phyloP scores from a whole-genome alignment of 805 yeast species.

The Yamadazyma kitorensis region DNA sequence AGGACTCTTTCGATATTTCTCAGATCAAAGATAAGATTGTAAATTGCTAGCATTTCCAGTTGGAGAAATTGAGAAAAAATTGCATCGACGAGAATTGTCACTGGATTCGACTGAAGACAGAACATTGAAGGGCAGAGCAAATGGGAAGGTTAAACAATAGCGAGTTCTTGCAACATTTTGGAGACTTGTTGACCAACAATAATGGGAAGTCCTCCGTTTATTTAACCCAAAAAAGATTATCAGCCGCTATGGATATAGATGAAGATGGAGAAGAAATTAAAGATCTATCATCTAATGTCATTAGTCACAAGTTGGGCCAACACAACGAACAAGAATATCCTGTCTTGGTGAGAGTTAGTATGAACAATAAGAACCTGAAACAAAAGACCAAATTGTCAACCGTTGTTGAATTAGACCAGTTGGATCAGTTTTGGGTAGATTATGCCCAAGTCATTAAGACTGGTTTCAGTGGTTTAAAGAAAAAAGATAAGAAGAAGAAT shows the following conservation, averaged over 20 bases:
- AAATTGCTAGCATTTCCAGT: no score
- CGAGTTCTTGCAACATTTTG: conserved; percentile 28
- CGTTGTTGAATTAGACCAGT: conserved; percentile 55
- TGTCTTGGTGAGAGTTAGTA: conserved; percentile 64
- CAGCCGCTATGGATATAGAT: conserved; percentile 24
- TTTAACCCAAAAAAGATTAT: conserved; percentile 56
- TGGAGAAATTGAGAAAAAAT: no score
- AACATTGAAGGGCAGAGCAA: not conserved
- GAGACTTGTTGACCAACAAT: conserved; percentile 22
- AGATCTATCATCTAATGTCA: conserved; percentile 34
- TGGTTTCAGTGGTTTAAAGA: conserved; percentile 73
- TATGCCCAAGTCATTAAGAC: conserved; percentile 67
- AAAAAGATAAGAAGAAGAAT: conserved; percentile 77
- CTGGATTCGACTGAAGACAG: not conserved
- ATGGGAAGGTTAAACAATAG: conserved; percentile 33
- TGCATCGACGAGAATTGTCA: no score
- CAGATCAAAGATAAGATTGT: not conserved
- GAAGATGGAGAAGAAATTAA: conserved; percentile 9
- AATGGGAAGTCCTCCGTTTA: conserved; percentile 52
- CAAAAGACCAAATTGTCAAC: conserved; percentile 67
- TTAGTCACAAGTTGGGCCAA: conserved; percentile 14
- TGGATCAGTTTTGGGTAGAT: conserved; percentile 74
- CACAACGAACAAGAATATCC: conserved; percentile 46
- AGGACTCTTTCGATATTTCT: no score
- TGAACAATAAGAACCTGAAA: conserved; percentile 46